Base-by-base conservation (phyloP, 129 eudicot genomes). In the Tagetes patula region DNA sequence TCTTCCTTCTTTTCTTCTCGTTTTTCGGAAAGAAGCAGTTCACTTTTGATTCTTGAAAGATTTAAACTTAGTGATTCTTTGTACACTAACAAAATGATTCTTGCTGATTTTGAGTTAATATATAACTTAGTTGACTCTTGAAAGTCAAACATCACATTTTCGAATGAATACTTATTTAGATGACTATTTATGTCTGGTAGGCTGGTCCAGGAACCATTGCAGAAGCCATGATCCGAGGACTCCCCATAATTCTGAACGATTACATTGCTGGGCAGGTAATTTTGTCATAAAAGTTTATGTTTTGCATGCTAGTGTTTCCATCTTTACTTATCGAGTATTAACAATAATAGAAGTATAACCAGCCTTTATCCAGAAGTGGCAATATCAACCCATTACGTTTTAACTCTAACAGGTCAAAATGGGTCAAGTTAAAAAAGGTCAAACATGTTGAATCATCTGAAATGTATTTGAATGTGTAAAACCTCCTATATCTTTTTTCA, bases 181-280 rank as follows among this genome's bases (percentile, higher is more conserved):
- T 32, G 14, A 5, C 11, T 69, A 14, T 74, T 81, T 68, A 67
- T 54, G 58, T 66, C 42, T 53, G 71, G 70, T 77, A 94, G 98
- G 98, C 98, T 80, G 98, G 98, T 64, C 98, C 98, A 1, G 98
- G 98, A 65, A 90, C 98, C 38, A 94, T 94, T 40, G 96, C 98
- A 36, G 98, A 94, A 81, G 96, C 98, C 48, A 94, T 90, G 96
- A 94, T 94, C 69, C 84, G 93, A 82, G 98, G 98, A 41, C 98
- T 94, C 40, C 98, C 98, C 53, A 90, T 94, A 58, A 90, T 94
- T 68, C 74, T 94, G n/a, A 94, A 94, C n/a, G 96, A 84, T 77
- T 90, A 90, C 82, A 94, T 94, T 67, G 98, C 98, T 32, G 98
- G 98, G 20, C 98, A 94, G 98, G 98, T 93, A 86, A 8, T 47